Percentiles rank a stretch among this genome's conserved stretches.
phyloP scores from a whole-genome alignment of 306 rosid genomes.

The Vicia villosa region DNA sequence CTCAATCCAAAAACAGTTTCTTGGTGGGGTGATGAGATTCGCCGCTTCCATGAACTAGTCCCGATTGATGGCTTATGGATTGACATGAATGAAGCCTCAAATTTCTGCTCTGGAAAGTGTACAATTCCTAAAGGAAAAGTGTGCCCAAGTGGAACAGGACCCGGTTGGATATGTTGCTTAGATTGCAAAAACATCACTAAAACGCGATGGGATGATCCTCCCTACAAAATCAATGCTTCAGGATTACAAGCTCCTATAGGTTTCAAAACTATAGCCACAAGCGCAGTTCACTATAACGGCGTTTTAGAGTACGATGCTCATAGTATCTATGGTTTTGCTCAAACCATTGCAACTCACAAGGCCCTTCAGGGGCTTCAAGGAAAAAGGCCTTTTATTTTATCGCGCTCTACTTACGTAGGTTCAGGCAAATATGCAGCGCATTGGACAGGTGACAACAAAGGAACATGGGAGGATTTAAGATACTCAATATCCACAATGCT shows the following conservation, averaged over 20 bases:
- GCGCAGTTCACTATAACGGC: conserved; percentile 83
- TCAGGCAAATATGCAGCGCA: conserved; percentile 68
- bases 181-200: conserved; percentile 85
- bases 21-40: conserved; percentile 92
- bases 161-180: conserved; percentile 77
- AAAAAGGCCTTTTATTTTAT: conserved; percentile 74
- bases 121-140: conserved; percentile 58
- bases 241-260: conserved; percentile 73
- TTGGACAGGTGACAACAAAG: conserved; percentile 95
- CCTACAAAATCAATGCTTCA: conserved; percentile 92
- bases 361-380: conserved; percentile 84
- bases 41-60: conserved; percentile 86
- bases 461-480: conserved; percentile 77
- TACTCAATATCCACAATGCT: conserved; percentile 85
- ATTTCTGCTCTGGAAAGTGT: conserved; percentile 87
- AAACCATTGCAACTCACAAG: conserved; percentile 79
- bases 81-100: conserved; percentile 92
- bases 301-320: conserved; percentile 92
- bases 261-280: conserved; percentile 88
- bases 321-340: conserved; percentile 81
- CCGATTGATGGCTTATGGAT: conserved; percentile 97
- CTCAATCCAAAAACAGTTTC: conserved; percentile 84
- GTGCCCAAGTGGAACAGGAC: conserved; percentile 63
- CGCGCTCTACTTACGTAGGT: conserved; percentile 89
- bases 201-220: conserved; percentile 89